Evolutionary conservation across 1,139 yeast species (phyloP), one percentile per base, ranked within the genome.

Genomic region (Blastobotrys indianensis): DNA sequence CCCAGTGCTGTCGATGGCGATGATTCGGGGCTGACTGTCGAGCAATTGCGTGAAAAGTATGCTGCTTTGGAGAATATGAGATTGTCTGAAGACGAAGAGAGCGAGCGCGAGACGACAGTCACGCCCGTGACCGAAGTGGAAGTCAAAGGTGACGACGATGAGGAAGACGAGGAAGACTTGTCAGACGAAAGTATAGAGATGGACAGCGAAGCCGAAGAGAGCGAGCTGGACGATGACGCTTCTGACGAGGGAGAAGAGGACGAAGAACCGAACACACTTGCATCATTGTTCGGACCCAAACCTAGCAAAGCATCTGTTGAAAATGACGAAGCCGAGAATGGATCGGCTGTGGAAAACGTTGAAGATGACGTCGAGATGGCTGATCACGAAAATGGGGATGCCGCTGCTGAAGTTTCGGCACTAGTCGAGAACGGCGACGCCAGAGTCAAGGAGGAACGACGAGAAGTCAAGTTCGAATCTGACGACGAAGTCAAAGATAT

Each of bases 41-140:
- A 83, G 23, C 80, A 85, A 56, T 69, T 86, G 46, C 70, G 72
- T 33, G 70, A 70, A 39, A 86, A 86, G 60, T 86, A 86, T 61
- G 76, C 82, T 28, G 65, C 71, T 28, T 54, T 82, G 44, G 74
- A 74, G 36, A 59, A 50, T 37, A 43, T 53, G 12, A 50, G 51
- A 11, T 37, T 48, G n/a, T 51, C 44, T n/a, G 53, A 44, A 2
- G 50, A 45, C 13, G 35, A 39, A 23, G 49, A 38, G 1, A 32
- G 32, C 17, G 43, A 39, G 32, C 40, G 38, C 1, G 44, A 43
- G 23, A 42, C 16, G 11, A 65, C 60, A 16, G 63, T 59, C 2
- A 63, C 54, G 28, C 57, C 47, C 39, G 60, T 55, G 11, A 63
- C 52, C 10, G 62, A 55, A 38, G 61, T 54, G 30, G 60, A 51